These are phyloP conservation scores for Coniochaeta ligniaria DNA, from an alignment of 2,329 filamentous ascomycete genomes.

Conservation along the genomic window DNA sequence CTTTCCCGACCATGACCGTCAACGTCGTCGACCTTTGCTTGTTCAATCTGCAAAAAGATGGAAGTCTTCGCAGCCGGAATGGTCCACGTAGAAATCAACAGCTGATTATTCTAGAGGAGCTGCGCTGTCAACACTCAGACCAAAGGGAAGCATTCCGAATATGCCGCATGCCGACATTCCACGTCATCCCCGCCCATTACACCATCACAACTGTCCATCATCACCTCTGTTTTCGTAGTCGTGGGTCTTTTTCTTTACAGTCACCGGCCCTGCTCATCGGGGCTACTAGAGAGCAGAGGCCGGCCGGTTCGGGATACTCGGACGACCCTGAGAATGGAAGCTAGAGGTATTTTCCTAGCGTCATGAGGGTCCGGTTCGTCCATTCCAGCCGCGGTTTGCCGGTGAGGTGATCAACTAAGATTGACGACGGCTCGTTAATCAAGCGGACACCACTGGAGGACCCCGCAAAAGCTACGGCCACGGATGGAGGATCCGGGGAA, in stretches of 20 bases:
- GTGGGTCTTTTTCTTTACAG: not conserved
- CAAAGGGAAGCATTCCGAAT: no score
- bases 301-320: not conserved
- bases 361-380: not conserved
- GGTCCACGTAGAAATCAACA: no score
- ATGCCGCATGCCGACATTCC: not conserved
- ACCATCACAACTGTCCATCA: not conserved
- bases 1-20: no score
- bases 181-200: not conserved
- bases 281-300: no score
- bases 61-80: no score
- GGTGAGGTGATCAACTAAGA: not conserved
- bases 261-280: not conserved
- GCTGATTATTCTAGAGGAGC: no score
- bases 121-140: no score
- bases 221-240: not conserved
- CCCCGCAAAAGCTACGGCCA: not conserved
- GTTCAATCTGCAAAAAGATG: no score
- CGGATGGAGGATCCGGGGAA: not conserved
- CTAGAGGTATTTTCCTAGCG: not conserved
- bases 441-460: not conserved
- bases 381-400: not conserved
- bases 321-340: not conserved
- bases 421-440: not conserved
- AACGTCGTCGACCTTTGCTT: no score